These are phyloP conservation scores for Vinca minor DNA, from an alignment of 257 asterid species.

Conservation along the genomic window DNA sequence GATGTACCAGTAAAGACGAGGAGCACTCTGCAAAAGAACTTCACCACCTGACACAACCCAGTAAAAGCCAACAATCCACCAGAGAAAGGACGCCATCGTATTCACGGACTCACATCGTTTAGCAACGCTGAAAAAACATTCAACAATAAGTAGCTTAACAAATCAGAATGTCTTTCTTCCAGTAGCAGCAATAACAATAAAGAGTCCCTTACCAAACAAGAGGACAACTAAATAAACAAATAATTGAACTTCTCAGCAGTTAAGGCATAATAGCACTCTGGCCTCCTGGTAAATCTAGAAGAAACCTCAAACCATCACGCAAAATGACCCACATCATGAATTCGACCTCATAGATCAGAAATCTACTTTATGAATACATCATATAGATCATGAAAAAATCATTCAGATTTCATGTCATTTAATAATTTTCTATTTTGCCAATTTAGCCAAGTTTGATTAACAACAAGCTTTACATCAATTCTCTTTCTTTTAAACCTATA, in stretches of 20 bases:
- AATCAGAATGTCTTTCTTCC: background rate
- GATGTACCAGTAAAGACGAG: slow-evolving; percentile 78
- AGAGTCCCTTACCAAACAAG: background rate
- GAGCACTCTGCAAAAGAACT: slow-evolving; percentile 55
- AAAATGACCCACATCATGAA: background rate
- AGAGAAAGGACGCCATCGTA: slow-evolving; percentile 77
- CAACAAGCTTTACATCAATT: background rate
- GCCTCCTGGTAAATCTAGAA: background rate
- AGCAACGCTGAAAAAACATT: slow-evolving; percentile 38
- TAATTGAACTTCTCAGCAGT: background rate
- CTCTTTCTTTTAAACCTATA: background rate
- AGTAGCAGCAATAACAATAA: background rate
- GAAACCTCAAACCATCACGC: background rate
- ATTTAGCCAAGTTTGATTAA: background rate
- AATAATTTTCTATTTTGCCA: background rate
- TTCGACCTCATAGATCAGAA: background rate
- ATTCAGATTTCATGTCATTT: background rate
- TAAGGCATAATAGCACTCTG: background rate
- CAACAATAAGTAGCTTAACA: slow-evolving; percentile 4
- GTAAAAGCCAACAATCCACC: slow-evolving; percentile 97
- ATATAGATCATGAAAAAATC: background rate
- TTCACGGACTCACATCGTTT: slow-evolving; percentile 82
- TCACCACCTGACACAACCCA: slow-evolving; percentile 93
- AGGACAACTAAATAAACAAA: background rate
- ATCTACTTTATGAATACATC: background rate